Conservation (phyloP, 257 asterid genomes). For the Henckelia pumila region DNA sequence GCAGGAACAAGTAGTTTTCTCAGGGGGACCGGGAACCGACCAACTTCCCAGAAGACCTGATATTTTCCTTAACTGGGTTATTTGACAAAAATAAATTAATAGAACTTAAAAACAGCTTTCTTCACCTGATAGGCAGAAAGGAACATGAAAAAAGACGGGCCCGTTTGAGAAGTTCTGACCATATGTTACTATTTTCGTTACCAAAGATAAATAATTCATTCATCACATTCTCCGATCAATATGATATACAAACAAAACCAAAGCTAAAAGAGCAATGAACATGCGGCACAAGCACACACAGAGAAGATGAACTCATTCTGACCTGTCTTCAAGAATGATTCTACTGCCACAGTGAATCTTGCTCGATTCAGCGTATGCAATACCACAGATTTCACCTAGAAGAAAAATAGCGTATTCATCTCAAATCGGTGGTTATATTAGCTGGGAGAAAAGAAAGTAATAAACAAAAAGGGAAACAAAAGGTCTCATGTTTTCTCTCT, state of each 20-base stretch:
- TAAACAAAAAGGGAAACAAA: neutral
- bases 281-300: neutral
- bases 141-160: neutral
- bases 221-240: neutral
- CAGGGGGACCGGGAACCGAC: no score
- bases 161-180: neutral
- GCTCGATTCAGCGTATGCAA: constrained; percentile 90
- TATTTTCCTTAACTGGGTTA: neutral
- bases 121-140: neutral
- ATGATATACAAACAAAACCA: neutral
- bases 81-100: no score
- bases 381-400: constrained; percentile 92
- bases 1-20: no score
- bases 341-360: constrained; percentile 94
- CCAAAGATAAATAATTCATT: neutral
- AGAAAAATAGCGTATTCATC: constrained; percentile 15
- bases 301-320: constrained; percentile 11
- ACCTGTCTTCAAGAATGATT: constrained; percentile 91
- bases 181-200: neutral
- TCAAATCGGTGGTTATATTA: constrained; percentile 18
- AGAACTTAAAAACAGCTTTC: neutral
- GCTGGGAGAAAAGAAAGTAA: neutral
- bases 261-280: neutral
- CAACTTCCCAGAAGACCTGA: no score
- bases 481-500: constrained; percentile 17